Evolutionary conservation across 1,139 yeast species (phyloP).

Genomic region (Debaryomycetaceae sp.): DNA sequence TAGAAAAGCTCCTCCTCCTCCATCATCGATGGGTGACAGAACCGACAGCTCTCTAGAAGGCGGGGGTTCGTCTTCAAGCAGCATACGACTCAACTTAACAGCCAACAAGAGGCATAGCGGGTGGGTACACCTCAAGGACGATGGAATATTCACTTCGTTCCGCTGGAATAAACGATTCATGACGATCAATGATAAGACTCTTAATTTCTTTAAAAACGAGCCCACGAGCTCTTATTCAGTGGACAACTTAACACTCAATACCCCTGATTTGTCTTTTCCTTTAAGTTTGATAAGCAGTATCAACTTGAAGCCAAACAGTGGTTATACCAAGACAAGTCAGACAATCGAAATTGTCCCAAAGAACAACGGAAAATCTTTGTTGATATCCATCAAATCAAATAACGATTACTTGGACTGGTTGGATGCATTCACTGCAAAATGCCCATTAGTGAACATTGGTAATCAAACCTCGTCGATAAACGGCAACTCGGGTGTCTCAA

Average conservation of each 20-base stretch:
- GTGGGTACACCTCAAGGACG: conserved; percentile 92
- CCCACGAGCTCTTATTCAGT: conserved; percentile 15
- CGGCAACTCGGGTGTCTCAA: conserved; percentile 68
- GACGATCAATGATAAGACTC: conserved; percentile 68
- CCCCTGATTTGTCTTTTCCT: conserved; percentile 42
- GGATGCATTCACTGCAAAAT: conserved; percentile 82
- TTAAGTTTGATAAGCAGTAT: conserved; percentile 37
- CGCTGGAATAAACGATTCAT: conserved; percentile 89
- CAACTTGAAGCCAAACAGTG: conserved; percentile 37
- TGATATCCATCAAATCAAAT: conserved; percentile 73
- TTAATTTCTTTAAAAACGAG: conserved; percentile 75
- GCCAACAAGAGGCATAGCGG: conserved; percentile 49
- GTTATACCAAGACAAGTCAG: conserved; percentile 63
- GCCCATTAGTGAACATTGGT: conserved; percentile 58
- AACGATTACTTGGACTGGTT: conserved; percentile 87
- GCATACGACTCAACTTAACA: conserved; percentile 19
- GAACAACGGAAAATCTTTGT: conserved; percentile 57
- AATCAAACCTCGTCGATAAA: conserved; percentile 16
- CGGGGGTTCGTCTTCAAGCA: conserved; percentile 6
- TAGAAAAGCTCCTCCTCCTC: conserved; percentile 49
- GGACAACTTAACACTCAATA: conserved; percentile 7
- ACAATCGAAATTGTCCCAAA: conserved; percentile 74
- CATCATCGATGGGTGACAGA: conserved; percentile 9
- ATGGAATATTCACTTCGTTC: conserved; percentile 74
- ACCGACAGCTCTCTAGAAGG: conserved; percentile 1